Base-by-base conservation (phyloP, 2,329 filamentous ascomycete species). In the Shiraia bambusicola region DNA sequence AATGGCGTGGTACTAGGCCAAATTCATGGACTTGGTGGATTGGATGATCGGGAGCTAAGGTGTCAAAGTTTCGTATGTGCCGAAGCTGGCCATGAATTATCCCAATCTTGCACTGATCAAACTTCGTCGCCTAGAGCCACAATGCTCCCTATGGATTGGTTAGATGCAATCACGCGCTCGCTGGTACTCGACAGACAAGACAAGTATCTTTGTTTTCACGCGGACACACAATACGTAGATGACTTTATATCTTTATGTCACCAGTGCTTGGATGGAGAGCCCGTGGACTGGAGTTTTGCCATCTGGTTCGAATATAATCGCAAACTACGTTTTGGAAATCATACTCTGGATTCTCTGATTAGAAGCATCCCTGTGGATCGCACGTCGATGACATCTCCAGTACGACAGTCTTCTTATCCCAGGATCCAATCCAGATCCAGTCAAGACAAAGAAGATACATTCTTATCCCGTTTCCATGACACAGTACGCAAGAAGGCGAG, bases 401-500 rank as follows among this genome's bases (percentile, higher is more conserved):
- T 49, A 13, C 45, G 39, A 34, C 57, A 45, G 16, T 36, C 48
- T 4, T 55, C 49, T 1, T 47, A 55, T 32, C 50, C 53, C 17
- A 33, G 49, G 25, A 45, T 50, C 17, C 54, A 40, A 4, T 35
- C 22, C 16, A 42, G 37, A 15, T 14, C 32, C 7, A 40, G 52
- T 28, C 34, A 41, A 15, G 53, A 63, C 14, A 48, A 54, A 26
- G 26, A 50, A 6, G 49, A 59, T 14, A 54, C 51, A 2, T 66
- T 63, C 16, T 37, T 63, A 3, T 56, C 54, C 2, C 58, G 62
- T 2, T 65, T 65, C 28, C 50, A 57, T 11, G 59, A 65, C 31
- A 63, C 60, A 2, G 49, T 56, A 15, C 47, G 50, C 1, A 65
- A 65, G 45, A 65, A 63, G 26, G 56, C 59, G 25, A 50, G 66